These are phyloP conservation scores for Physcomitrellopsis africana DNA, from an alignment of 225 moss, liverwort and hornwort genomes.

Conservation along the genomic window DNA sequence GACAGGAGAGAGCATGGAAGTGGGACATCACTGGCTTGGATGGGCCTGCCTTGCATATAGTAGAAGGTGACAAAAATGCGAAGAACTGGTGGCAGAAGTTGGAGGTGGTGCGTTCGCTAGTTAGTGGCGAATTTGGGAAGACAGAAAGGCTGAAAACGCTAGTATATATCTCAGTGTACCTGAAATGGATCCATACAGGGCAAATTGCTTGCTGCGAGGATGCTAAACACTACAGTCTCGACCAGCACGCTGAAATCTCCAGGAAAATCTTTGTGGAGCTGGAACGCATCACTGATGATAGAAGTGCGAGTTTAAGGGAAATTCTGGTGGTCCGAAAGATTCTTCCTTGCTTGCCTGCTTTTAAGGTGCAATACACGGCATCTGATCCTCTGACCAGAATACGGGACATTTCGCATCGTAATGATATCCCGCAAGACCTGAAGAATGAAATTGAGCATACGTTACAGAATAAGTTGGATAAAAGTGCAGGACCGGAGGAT, in stretches of 20 bases:
- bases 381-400: constrained; percentile 72
- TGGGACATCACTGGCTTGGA: constrained; percentile 75
- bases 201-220: constrained; percentile 76
- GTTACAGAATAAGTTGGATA: constrained; percentile 78
- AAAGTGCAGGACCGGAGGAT: constrained; percentile 83
- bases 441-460: constrained; percentile 70
- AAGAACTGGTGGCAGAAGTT: constrained; percentile 88
- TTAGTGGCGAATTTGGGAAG: constrained; percentile 50
- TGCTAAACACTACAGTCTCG: constrained; percentile 67
- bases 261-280: constrained; percentile 67
- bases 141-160: constrained; percentile 63
- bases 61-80: constrained; percentile 66
- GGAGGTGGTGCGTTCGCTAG: constrained; percentile 59
- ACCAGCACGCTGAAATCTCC: constrained; percentile 74
- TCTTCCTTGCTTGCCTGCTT: constrained; percentile 76
- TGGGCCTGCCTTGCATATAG: constrained; percentile 68
- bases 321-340: constrained; percentile 73
- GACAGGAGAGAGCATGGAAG: constrained; percentile 38
- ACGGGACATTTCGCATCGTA: constrained; percentile 70
- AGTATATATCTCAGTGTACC: constrained; percentile 65
- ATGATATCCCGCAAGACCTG: constrained; percentile 73
- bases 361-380: constrained; percentile 72
- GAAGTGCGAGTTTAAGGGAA: constrained; percentile 51
- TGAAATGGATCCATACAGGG: constrained; percentile 93
- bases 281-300: constrained; percentile 49